Conservation (phyloP, 2,329 filamentous ascomycete genomes). For the Colletotrichum incanum region DNA sequence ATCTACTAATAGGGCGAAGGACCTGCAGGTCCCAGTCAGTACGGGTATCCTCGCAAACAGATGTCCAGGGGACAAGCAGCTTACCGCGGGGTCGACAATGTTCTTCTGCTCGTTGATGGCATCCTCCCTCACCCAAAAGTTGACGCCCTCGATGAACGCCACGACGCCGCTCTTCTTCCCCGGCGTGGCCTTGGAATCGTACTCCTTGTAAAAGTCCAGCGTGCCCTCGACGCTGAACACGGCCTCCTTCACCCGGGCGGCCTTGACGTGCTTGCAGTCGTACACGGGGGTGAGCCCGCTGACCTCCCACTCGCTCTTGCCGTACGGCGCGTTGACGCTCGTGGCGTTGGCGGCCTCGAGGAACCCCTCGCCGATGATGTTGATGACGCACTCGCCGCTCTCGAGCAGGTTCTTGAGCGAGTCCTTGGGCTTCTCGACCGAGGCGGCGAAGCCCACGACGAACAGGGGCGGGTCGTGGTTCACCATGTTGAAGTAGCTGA, state of each 20-base stretch:
- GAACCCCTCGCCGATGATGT: slow-evolving; percentile 88
- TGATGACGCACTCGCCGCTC: slow-evolving; percentile 84
- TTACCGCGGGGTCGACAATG: slow-evolving; percentile 79
- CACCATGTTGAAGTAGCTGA: slow-evolving; percentile 88
- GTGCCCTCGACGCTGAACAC: slow-evolving; percentile 88
- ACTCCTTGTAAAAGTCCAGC: slow-evolving; percentile 82
- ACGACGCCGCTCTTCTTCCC: slow-evolving; percentile 84
- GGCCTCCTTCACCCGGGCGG: slow-evolving; percentile 84
- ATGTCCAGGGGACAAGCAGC: slow-evolving; percentile 46
- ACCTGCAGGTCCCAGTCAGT: slow-evolving; percentile 60
- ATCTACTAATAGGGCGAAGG: slow-evolving; percentile 80
- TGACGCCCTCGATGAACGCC: slow-evolving; percentile 84
- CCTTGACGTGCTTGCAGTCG: slow-evolving; percentile 75
- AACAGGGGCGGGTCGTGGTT: slow-evolving; percentile 92
- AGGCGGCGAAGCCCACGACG: slow-evolving; percentile 68
- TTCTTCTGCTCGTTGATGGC: slow-evolving; percentile 85
- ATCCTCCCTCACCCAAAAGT: slow-evolving; percentile 93
- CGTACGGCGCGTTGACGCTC: slow-evolving; percentile 83
- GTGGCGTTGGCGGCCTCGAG: slow-evolving; percentile 91
- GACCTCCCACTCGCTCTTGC: slow-evolving; percentile 74
- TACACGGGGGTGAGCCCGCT: slow-evolving; percentile 80
- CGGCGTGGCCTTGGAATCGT: slow-evolving; percentile 78
- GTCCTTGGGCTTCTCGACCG: slow-evolving; percentile 77
- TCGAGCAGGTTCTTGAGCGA: slow-evolving; percentile 81
- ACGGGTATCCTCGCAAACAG: neutral